A percentile compares a stretch with the other conserved stretches of the same genome.
Evolutionary conservation across 2,329 filamentous ascomycete genomes (phyloP).

Genomic region (Madurella fahalii): DNA sequence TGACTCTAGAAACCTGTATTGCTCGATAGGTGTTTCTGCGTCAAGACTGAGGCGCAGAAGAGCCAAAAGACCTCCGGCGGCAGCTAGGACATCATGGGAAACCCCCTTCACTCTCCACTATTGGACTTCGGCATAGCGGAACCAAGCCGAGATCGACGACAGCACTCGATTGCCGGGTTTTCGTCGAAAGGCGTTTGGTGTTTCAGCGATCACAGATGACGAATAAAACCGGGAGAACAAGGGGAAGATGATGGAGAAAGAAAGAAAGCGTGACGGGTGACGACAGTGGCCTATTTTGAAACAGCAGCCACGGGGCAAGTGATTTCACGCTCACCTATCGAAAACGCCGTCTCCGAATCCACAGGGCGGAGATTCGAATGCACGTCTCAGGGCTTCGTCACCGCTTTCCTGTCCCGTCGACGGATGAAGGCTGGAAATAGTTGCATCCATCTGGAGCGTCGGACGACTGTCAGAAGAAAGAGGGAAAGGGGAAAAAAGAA

Average conservation of each 20-base stretch:
- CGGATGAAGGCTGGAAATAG: too few relatives aligned
- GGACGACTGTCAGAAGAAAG: background rate
- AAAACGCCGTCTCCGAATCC: background rate
- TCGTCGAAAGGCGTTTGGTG: slow-evolving; percentile 5
- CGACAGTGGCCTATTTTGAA: slow-evolving; percentile 8
- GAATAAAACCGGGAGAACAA: background rate
- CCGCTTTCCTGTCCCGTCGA: too few relatives aligned
- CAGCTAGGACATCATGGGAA: too few relatives aligned
- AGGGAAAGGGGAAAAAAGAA: background rate
- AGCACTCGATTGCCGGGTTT: slow-evolving; percentile 4
- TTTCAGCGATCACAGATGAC: slow-evolving; percentile 7
- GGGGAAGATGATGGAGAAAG: background rate
- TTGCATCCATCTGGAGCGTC: background rate
- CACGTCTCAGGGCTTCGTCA: too few relatives aligned
- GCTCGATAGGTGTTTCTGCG: too few relatives aligned
- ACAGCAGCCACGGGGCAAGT: slow-evolving; percentile 6
- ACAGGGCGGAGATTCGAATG: too few relatives aligned
- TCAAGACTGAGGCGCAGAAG: too few relatives aligned
- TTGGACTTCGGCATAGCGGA: too few relatives aligned
- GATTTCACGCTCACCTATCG: background rate
- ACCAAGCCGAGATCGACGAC: background rate
- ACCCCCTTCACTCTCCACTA: too few relatives aligned
- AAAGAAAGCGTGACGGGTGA: background rate
- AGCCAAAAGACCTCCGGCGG: too few relatives aligned
- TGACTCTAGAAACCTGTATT: too few relatives aligned